Conservation (phyloP, 176 grass and related monocot species). For the Ensete ventricosum region DNA sequence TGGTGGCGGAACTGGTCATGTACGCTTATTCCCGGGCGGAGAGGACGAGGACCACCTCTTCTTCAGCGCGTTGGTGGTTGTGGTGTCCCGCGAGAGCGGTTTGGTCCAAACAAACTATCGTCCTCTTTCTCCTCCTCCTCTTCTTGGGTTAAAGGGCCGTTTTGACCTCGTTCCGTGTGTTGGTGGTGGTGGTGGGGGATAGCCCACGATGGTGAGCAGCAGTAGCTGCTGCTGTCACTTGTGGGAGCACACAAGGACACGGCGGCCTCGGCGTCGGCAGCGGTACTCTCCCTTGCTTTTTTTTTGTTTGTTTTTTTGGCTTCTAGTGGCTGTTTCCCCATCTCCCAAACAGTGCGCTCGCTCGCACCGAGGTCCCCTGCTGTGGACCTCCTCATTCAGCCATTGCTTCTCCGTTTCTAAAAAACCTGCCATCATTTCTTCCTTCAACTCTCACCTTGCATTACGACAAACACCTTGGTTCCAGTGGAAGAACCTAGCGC, state of each 20-base stretch:
- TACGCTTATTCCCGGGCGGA: background rate
- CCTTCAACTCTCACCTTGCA: background rate
- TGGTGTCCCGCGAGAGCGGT: background rate
- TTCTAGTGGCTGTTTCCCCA: background rate
- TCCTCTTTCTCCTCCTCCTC: background rate
- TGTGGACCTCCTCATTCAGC: background rate
- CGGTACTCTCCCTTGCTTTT: background rate
- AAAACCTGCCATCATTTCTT: background rate
- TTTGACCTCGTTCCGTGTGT: background rate
- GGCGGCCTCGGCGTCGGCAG: background rate
- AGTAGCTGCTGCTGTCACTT: background rate
- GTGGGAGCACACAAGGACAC: background rate
- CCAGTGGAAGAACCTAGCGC: no score
- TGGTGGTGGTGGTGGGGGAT: background rate
- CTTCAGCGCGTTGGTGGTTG: background rate
- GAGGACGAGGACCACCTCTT: background rate
- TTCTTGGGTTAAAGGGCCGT: background rate
- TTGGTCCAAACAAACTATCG: no score
- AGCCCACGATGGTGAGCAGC: background rate
- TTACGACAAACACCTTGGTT: no score
- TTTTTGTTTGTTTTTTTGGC: background rate
- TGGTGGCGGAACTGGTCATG: background rate
- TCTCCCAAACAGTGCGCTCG: background rate
- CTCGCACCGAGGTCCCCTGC: no score
- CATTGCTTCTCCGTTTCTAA: background rate